Evolutionary conservation across 805 yeast species (phyloP).

Genomic region (Lachancea cidri): DNA sequence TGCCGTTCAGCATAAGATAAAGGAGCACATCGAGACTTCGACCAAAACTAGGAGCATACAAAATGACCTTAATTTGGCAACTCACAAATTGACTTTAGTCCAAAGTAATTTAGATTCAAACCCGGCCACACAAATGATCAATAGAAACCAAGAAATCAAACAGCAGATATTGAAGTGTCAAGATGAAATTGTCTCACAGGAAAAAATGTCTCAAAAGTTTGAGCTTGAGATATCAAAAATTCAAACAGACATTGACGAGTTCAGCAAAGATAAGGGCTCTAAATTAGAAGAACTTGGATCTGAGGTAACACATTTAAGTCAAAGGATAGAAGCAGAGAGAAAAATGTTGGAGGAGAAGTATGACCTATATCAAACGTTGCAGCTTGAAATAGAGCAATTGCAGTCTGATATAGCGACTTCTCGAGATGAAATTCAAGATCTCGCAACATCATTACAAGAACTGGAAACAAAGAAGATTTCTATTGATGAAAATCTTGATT

Average conservation of each 20-base stretch:
- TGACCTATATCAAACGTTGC: slow-evolving; percentile 54
- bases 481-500: slow-evolving; percentile 24
- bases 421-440: slow-evolving; percentile 38
- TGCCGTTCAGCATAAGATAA: slow-evolving; percentile 37
- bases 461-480: slow-evolving; percentile 28
- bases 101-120: slow-evolving; percentile 51
- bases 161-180: slow-evolving; percentile 43
- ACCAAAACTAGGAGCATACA: slow-evolving; percentile 51
- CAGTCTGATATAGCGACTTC: slow-evolving; percentile 48
- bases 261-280: slow-evolving; percentile 69
- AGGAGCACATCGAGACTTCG: slow-evolving; percentile 39
- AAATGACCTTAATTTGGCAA: slow-evolving; percentile 49
- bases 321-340: slow-evolving; percentile 36
- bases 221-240: slow-evolving; percentile 45
- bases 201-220: slow-evolving; percentile 29
- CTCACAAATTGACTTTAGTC: slow-evolving; percentile 54
- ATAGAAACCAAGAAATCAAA: slow-evolving; percentile 42
- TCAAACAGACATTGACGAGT: slow-evolving; percentile 78
- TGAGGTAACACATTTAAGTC: slow-evolving; percentile 43
- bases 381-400: slow-evolving; percentile 67
- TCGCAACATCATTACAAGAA: slow-evolving; percentile 34
- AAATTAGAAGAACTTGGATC: slow-evolving; percentile 62
- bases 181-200: slow-evolving; percentile 35
- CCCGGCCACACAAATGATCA: slow-evolving; percentile 50
- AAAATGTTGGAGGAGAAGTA: slow-evolving; percentile 41